Conservation (phyloP, 2,329 filamentous ascomycete genomes). For the Exophiala mesophila region DNA sequence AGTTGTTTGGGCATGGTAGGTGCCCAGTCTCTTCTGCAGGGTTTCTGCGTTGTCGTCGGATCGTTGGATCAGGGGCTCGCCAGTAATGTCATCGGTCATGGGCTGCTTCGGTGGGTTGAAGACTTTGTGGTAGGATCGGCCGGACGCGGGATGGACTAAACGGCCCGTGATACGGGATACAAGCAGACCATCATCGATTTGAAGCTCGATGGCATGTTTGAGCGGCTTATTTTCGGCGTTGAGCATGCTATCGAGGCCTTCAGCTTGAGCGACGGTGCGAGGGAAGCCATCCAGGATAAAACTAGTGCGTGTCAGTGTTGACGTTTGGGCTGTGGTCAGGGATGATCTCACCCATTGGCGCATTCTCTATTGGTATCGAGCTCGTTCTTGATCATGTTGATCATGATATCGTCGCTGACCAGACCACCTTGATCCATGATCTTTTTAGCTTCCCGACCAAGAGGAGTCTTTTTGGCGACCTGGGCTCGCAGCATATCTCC, state of each 20-base stretch:
- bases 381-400: conserved; percentile 99
- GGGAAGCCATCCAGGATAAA: conserved; percentile 99
- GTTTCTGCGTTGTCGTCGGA: conserved; percentile 96
- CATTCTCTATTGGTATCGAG: conserved; percentile 91
- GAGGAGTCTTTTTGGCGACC: conserved; percentile 91
- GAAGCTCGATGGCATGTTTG: conserved; percentile 91
- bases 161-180: conserved; percentile 96
- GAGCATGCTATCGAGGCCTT: conserved; percentile 93
- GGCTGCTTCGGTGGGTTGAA: conserved; percentile 94
- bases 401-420: conserved; percentile 98
- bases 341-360: conserved; percentile 73
- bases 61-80: conserved; percentile 92
- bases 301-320: conserved; percentile 43
- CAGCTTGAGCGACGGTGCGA: conserved; percentile 89
- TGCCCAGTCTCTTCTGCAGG: conserved; percentile 86
- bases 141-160: conserved; percentile 89
- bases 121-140: conserved; percentile 94
- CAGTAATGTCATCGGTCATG: conserved; percentile 96
- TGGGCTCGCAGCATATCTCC: conserved; percentile 99
- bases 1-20: conserved; percentile 89
- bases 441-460: conserved; percentile 97
- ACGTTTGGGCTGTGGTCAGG: neutral
- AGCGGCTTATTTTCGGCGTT: conserved; percentile 70
- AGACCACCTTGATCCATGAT: conserved; percentile 99
- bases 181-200: conserved; percentile 91